Evolutionary conservation across 2,329 filamentous ascomycete genomes (phyloP).

Genomic region (Mycosphaerella sp.): DNA sequence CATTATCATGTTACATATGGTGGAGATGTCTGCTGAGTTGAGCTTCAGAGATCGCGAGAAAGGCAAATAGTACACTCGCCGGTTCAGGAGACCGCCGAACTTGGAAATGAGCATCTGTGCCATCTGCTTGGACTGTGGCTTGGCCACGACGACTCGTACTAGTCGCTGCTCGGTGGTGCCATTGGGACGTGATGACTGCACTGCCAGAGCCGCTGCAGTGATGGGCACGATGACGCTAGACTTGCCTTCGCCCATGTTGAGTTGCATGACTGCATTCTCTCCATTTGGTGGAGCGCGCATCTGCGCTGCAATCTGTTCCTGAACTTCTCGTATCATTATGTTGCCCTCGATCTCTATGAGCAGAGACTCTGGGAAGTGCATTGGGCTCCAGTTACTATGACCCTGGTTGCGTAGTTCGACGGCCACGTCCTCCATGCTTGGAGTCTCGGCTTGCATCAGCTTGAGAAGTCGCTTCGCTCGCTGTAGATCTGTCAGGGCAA

Average conservation of each 20-base stretch:
- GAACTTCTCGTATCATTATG: slow-evolving; percentile 55
- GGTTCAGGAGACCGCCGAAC: slow-evolving; percentile 50
- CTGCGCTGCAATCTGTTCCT: slow-evolving; percentile 56
- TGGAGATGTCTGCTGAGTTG: slow-evolving; percentile 24
- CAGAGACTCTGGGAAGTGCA: slow-evolving; percentile 55
- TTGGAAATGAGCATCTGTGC: slow-evolving; percentile 51
- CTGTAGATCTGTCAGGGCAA: slow-evolving; percentile 44
- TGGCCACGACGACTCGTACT: slow-evolving; percentile 51
- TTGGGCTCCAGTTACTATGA: slow-evolving; percentile 53
- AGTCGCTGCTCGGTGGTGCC: slow-evolving; percentile 32
- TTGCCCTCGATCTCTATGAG: slow-evolving; percentile 61
- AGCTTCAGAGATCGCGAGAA: slow-evolving; percentile 51
- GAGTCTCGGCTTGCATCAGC: neutral
- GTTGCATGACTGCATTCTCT: slow-evolving; percentile 53
- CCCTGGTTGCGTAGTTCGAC: slow-evolving; percentile 47
- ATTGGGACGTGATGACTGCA: too few species aligned
- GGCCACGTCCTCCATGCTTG: slow-evolving; percentile 18
- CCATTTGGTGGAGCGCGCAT: slow-evolving; percentile 51
- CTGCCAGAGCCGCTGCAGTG: slow-evolving; percentile 44
- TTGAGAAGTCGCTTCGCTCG: slow-evolving; percentile 40
- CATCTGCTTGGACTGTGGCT: slow-evolving; percentile 53
- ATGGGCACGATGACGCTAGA: slow-evolving; percentile 64
- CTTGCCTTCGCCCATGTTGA: slow-evolving; percentile 69
- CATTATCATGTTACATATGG: slow-evolving; percentile 38
- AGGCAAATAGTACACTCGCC: slow-evolving; percentile 51